These are phyloP conservation scores for Macrolepiota fuliginosa DNA, from an alignment of 768 basidiomycete species.

Conservation along the genomic window DNA sequence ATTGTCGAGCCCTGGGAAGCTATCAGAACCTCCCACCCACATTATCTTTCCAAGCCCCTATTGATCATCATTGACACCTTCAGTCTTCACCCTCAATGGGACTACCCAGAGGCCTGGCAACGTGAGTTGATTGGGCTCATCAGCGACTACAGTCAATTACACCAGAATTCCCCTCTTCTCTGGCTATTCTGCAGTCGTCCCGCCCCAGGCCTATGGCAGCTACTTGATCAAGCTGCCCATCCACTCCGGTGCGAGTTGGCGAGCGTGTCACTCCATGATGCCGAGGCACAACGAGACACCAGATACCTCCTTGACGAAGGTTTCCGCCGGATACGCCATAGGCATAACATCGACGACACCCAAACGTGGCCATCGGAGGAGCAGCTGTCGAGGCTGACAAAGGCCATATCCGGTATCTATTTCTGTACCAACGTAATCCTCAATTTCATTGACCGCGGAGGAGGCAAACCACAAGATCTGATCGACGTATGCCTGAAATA, in stretches of 20 bases:
- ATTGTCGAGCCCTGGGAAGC: conserved; percentile 20
- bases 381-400: background rate
- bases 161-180: background rate
- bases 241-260: too few relatives aligned
- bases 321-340: background rate
- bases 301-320: background rate
- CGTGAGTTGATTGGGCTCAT: background rate
- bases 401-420: background rate
- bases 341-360: background rate
- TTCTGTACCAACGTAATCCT: background rate
- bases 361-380: background rate
- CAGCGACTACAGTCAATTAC: background rate
- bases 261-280: background rate
- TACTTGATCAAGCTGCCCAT: background rate
- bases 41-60: background rate
- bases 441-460: background rate
- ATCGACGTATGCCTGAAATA: background rate
- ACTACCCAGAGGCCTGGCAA: background rate
- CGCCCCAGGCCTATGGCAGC: background rate
- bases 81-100: background rate
- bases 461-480: background rate
- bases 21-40: conserved; percentile 7
- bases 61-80: background rate
- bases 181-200: background rate
- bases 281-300: background rate